phyloP scores from a whole-genome alignment of 2,329 filamentous ascomycete genomes.

The Penicillium verrucosum region DNA sequence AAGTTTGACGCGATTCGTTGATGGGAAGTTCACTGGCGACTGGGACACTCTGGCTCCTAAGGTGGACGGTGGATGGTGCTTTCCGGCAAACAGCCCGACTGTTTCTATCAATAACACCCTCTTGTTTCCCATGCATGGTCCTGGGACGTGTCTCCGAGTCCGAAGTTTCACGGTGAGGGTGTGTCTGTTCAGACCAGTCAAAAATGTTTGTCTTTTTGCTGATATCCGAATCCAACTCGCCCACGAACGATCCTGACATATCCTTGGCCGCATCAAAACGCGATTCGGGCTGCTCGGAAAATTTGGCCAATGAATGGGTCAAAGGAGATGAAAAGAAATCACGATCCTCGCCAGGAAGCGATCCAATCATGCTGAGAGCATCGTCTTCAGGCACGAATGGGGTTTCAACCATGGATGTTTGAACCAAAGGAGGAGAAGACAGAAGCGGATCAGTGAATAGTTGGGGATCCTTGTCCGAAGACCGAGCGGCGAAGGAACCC shows the following conservation, averaged over 20 bases:
- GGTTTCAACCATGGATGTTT: slow-evolving; percentile 16
- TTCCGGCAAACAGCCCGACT: slow-evolving; percentile 58
- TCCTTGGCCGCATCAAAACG: slow-evolving; percentile 2
- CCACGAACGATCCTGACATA: slow-evolving; percentile 1
- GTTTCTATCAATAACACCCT: slow-evolving; percentile 50
- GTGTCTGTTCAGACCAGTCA: slow-evolving; percentile 62
- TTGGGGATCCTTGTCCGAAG: slow-evolving; percentile 21
- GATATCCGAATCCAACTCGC: slow-evolving; percentile 30
- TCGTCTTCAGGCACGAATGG: slow-evolving; percentile 27
- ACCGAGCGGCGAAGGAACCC: slow-evolving; percentile 40
- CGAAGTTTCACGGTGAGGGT: slow-evolving; percentile 52
- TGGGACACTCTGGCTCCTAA: slow-evolving; percentile 65
- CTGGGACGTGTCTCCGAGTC: slow-evolving; percentile 56
- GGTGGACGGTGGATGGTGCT: slow-evolving; percentile 57
- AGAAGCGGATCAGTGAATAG: slow-evolving; percentile 18
- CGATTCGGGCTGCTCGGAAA: background rate
- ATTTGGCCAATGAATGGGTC: slow-evolving; percentile 8
- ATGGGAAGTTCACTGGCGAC: slow-evolving; percentile 52
- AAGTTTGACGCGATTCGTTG: slow-evolving; percentile 50
- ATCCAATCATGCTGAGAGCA: slow-evolving; percentile 28
- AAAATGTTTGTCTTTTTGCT: slow-evolving; percentile 57
- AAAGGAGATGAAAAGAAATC: slow-evolving; percentile 5
- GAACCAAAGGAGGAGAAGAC: slow-evolving; percentile 11
- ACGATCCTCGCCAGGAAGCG: slow-evolving; percentile 25
- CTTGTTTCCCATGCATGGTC: slow-evolving; percentile 63